These are phyloP conservation scores for Fusarium coicis DNA, from an alignment of 2,329 filamentous ascomycete species.

Conservation along the genomic window DNA sequence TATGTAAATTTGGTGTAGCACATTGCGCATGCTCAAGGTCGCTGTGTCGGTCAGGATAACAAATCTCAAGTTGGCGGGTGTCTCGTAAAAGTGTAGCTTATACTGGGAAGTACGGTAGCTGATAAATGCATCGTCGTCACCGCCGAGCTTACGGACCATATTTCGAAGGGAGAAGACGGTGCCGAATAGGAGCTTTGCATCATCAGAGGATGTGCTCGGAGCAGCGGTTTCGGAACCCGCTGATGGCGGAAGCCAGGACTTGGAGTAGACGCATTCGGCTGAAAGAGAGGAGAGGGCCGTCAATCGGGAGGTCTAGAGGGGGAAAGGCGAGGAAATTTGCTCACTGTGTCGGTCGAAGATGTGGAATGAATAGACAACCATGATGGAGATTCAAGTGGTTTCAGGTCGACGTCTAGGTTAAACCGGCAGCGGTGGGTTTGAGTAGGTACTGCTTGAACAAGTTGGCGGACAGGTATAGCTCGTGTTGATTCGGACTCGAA, in stretches of 20 bases:
- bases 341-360: slow-evolving; percentile 98
- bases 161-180: slow-evolving; percentile 96
- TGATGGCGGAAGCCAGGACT: slow-evolving; percentile 76
- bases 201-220: slow-evolving; percentile 67
- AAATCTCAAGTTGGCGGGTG: slow-evolving; percentile 93
- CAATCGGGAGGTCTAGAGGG: background rate
- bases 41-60: slow-evolving; percentile 95
- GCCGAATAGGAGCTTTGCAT: slow-evolving; percentile 97
- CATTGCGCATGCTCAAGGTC: slow-evolving; percentile 89
- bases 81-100: slow-evolving; percentile 99
- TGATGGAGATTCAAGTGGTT: slow-evolving; percentile 55
- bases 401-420: background rate
- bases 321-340: slow-evolving; percentile 48
- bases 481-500: background rate
- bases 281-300: slow-evolving; percentile 33
- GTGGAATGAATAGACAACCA: slow-evolving; percentile 98
- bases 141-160: slow-evolving; percentile 95
- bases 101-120: slow-evolving; percentile 94
- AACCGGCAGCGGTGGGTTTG: background rate
- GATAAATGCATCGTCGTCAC: slow-evolving; percentile 93
- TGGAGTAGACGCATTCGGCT: slow-evolving; percentile 98
- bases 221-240: slow-evolving; percentile 42
- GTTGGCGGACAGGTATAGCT: background rate
- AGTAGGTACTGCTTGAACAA: background rate
- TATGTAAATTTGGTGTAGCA: slow-evolving; percentile 97